Base-by-base conservation (phyloP, 106 monocot species). In the Gastrodia elata region DNA sequence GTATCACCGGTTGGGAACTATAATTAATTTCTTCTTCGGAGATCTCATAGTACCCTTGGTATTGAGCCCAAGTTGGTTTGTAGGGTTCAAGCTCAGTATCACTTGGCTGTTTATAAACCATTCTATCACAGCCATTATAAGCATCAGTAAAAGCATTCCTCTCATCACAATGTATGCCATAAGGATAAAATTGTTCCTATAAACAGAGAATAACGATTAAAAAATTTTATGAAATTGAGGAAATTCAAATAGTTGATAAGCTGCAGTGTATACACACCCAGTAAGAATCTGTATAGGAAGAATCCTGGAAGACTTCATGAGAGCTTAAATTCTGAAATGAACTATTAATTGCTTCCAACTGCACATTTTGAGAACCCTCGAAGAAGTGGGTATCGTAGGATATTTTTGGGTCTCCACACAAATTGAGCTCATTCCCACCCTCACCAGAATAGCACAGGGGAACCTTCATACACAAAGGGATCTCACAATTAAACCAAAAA, bases 41-140 rank as follows among this genome's bases (percentile, higher is more conserved):
- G 58, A 16, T 40, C 22, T 72, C 40, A 57, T 75, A 55, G 48
- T 75, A 70, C 35, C 41, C 64, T 6, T 59, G 38, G 74, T 79
- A 35, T 38, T 24, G 79, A 36, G 79, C 73, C 85, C 82, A 86
- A 36, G 79, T 56, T 13, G 82, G 65, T 59, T 71, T 77, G 67
- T 61, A 80, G 34, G 82, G 77, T 73, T 86, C 86, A 68, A 86
- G 68, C 38, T 68, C 64, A 61, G 58, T 71, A 77, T 74, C 46
- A 38, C 24, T 39, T 5, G 42, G 18, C 14, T 14, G 78, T 4
- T 75, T 40, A 38, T 42, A 15, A 15, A 32, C 32, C 35, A 75
- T 39, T 2, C 8, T 68, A 26, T 79, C 75, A 58, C 61, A 68
- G 27, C 34, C 30, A 35, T 80, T 13, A 38, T 43, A n/a, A 32